Evolutionary conservation across 2,329 filamentous ascomycete species (phyloP).

Genomic region (Aspergillus caelatus): DNA sequence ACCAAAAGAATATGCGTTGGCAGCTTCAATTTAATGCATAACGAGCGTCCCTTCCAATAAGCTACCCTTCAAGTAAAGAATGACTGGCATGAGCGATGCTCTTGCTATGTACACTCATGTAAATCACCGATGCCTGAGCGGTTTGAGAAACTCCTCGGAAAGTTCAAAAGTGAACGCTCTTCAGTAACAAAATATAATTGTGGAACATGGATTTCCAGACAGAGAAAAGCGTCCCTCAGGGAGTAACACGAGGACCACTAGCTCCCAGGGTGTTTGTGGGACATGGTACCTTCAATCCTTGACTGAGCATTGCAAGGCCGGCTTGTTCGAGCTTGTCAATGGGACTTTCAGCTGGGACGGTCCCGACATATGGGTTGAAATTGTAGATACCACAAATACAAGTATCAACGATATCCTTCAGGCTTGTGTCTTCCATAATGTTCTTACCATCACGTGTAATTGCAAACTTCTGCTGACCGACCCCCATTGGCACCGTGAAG

Average conservation of each 20-base stretch:
- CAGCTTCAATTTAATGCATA: background rate
- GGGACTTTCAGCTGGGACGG: constrained; percentile 42
- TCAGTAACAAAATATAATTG: background rate
- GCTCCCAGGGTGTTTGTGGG: constrained; percentile 31
- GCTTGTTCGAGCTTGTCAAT: constrained; percentile 42
- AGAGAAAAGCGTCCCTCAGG: background rate
- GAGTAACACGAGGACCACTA: background rate
- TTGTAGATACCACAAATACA: constrained; percentile 59
- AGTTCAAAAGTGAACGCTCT: background rate
- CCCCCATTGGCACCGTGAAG: constrained; percentile 51
- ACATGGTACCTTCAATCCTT: constrained; percentile 33
- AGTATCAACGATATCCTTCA: constrained; percentile 53
- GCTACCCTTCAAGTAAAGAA: background rate
- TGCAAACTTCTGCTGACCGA: constrained; percentile 52
- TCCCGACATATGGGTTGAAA: constrained; percentile 60
- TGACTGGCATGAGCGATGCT: background rate
- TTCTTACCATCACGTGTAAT: constrained; percentile 46
- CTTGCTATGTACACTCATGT: background rate
- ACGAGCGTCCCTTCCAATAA: background rate
- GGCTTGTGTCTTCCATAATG: constrained; percentile 51
- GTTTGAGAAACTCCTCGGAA: background rate
- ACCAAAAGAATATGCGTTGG: background rate
- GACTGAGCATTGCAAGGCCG: constrained; percentile 31
- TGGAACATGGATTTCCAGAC: background rate
- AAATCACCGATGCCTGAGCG: background rate